Evolutionary conservation across 208 protist genomes (phyloP).

Genomic region (Balamuthia mandrillaris): DNA sequence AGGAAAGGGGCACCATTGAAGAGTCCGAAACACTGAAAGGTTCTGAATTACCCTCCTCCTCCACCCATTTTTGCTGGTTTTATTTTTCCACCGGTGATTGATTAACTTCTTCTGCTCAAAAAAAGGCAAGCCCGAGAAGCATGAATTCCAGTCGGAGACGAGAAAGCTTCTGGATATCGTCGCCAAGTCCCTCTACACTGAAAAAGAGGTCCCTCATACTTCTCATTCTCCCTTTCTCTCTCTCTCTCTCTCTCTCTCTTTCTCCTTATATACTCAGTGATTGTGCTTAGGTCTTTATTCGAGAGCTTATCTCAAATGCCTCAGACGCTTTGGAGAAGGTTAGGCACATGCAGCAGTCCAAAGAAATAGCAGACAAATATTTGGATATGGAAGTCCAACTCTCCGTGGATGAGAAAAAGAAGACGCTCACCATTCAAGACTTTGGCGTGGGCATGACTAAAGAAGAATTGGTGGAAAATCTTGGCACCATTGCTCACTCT

Average conservation of each 20-base stretch:
- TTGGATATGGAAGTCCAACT: slow-evolving; percentile 58
- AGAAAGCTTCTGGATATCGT: slow-evolving; percentile 96
- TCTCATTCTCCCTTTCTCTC: too few relatives aligned
- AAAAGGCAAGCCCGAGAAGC: slow-evolving; percentile 40
- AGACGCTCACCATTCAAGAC: slow-evolving; percentile 71
- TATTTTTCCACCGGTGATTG: not conserved
- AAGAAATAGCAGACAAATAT: not conserved
- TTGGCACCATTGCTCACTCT: slow-evolving; percentile 87
- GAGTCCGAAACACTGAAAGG: not conserved
- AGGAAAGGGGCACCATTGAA: not conserved
- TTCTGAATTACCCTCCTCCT: not conserved
- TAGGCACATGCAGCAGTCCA: slow-evolving; percentile 72
- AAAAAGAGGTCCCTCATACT: slow-evolving; percentile 93
- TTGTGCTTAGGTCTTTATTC: slow-evolving; percentile 94
- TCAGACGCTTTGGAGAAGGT: slow-evolving; percentile 96
- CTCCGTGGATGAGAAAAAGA: slow-evolving; percentile 72
- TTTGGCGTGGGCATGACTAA: slow-evolving; percentile 94
- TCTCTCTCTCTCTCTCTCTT: not conserved
- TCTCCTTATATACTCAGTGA: not conserved
- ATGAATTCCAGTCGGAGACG: slow-evolving; percentile 95
- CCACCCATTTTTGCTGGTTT: not conserved
- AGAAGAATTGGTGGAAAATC: slow-evolving; percentile 90
- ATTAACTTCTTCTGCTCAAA: not conserved
- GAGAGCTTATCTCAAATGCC: slow-evolving; percentile 95
- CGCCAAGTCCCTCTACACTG: slow-evolving; percentile 92